Conservation (phyloP, 441 rosid species). For the Pelargonium fulgidum region DNA sequence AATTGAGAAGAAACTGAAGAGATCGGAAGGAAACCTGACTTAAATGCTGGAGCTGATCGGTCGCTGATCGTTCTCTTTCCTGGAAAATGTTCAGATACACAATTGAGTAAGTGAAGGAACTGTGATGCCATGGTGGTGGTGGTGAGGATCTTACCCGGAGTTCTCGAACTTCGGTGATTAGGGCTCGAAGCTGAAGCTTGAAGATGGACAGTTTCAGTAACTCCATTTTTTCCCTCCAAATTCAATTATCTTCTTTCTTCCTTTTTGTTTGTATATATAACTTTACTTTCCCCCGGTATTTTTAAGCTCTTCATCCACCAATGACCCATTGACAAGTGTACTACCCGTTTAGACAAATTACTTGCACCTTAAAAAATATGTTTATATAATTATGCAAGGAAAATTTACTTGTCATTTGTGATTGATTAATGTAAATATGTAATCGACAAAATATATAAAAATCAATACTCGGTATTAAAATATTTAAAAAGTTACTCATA, state of each 20-base stretch:
- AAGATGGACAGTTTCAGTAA: constrained; percentile 25
- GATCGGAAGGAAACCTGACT: constrained; percentile 15
- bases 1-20: neutral
- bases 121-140: neutral
- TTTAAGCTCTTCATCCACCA: no score
- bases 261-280: no score
- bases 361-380: no score
- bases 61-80: constrained; percentile 22
- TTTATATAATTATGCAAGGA: no score
- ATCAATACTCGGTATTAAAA: no score
- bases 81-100: constrained; percentile 1
- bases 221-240: constrained; percentile 19
- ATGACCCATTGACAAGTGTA: no score
- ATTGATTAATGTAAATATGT: no score
- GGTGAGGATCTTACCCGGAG: constrained; percentile 17
- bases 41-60: constrained; percentile 16
- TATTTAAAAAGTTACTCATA: no score
- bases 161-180: constrained; percentile 25
- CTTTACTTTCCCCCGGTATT: no score
- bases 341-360: no score
- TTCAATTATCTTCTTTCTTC: neutral
- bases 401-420: no score
- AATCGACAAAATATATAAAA: no score
- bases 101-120: neutral
- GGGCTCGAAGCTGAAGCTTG: constrained; percentile 24